Percentiles rank a stretch among this genome's conserved stretches.
Evolutionary conservation across 2,329 filamentous ascomycete species (phyloP).

Genomic region (Seiridium cupressi): DNA sequence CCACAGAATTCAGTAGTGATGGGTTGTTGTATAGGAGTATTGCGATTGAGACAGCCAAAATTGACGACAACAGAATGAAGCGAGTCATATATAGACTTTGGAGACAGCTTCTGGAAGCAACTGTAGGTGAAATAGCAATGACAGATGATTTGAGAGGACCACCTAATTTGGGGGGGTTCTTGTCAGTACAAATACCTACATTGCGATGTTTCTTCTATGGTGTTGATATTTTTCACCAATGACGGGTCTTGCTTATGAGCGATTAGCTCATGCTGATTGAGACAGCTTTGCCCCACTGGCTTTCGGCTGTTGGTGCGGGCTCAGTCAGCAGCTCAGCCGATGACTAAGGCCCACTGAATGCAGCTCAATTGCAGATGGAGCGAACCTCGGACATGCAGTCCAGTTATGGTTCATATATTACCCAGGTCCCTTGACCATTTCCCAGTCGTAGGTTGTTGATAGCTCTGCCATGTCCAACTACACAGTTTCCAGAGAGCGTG

Average conservation of each 20-base stretch:
- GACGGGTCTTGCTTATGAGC: conserved; percentile 18
- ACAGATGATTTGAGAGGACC: conserved; percentile 14
- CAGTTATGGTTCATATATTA: too few relatives aligned
- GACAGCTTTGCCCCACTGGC: background rate
- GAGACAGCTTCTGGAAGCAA: conserved; percentile 12
- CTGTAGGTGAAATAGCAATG: conserved; percentile 11
- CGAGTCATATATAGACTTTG: conserved; percentile 30
- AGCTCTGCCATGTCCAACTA: too few relatives aligned
- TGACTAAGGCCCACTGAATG: background rate
- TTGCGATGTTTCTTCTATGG: conserved; percentile 5
- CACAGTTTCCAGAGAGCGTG: too few relatives aligned
- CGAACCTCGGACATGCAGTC: background rate
- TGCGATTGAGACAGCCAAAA: conserved; percentile 26
- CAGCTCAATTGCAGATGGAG: background rate
- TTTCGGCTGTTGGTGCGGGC: background rate
- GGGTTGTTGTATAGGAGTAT: conserved; percentile 26
- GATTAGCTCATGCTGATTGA: conserved; percentile 27
- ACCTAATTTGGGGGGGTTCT: conserved; percentile 8
- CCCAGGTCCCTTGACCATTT: too few relatives aligned
- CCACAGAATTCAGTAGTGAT: conserved; percentile 12
- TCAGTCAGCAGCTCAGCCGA: background rate
- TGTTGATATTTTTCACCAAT: conserved; percentile 2
- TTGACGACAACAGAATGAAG: conserved; percentile 19
- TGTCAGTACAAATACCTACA: background rate
- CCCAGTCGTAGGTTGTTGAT: too few relatives aligned